Percentiles rank a stretch among this genome's conserved stretches.
Evolutionary conservation across 2,329 filamentous ascomycete genomes (phyloP).

Genomic region (Metarhizium album): DNA sequence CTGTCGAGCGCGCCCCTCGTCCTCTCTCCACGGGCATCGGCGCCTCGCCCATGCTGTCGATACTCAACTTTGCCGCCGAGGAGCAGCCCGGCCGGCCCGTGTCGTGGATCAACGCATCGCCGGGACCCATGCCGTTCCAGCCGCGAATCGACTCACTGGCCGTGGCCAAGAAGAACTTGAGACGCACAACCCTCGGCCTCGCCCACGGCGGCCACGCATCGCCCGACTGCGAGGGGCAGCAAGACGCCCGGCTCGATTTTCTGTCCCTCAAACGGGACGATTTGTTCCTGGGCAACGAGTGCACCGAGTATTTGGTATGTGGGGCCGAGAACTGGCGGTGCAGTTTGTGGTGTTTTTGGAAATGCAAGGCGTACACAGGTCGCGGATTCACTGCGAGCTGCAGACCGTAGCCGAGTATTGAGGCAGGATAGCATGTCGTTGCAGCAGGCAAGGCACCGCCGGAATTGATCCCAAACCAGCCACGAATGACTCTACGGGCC

Average conservation of each 20-base stretch:
- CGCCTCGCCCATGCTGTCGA: conserved; percentile 48
- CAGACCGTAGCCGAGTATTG: conserved; percentile 27
- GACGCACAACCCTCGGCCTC: conserved; percentile 35
- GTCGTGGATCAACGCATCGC: conserved; percentile 50
- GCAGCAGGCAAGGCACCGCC: no score
- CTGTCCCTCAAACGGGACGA: conserved; percentile 31
- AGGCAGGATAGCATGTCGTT: neutral
- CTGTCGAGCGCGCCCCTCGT: conserved; percentile 37
- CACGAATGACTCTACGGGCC: no score
- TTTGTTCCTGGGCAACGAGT: conserved; percentile 32
- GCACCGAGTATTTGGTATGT: conserved; percentile 43
- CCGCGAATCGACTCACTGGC: conserved; percentile 37
- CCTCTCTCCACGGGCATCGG: conserved; percentile 50
- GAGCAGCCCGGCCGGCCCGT: conserved; percentile 35
- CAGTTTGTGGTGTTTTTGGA: conserved; percentile 35
- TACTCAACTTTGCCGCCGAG: conserved; percentile 43
- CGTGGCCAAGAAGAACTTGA: conserved; percentile 23
- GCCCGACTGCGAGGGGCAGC: conserved; percentile 30
- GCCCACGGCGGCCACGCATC: conserved; percentile 36
- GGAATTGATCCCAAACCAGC: no score
- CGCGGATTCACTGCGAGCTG: conserved; percentile 33
- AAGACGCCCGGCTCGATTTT: conserved; percentile 35
- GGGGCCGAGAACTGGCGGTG: conserved; percentile 43
- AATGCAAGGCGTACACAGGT: conserved; percentile 25
- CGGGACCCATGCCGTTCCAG: conserved; percentile 41